phyloP scores from a whole-genome alignment of 192 early-diverging fungal species.

The Pilaira anomala region DNA sequence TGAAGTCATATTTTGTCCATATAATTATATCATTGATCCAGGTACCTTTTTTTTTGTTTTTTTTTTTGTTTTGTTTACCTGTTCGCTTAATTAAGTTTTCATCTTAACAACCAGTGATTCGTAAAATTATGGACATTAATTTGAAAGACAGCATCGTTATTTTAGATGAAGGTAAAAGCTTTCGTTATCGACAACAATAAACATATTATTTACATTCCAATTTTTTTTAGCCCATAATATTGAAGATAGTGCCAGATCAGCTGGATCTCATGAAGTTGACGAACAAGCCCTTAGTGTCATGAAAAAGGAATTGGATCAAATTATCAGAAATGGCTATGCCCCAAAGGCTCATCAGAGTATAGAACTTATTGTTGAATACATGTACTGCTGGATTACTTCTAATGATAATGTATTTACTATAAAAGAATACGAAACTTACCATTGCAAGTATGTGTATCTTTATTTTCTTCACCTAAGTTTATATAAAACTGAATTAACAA shows the following conservation, averaged over 20 bases:
- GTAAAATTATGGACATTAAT: conserved; percentile 46
- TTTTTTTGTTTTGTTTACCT: too few species aligned
- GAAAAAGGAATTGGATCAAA: conserved; percentile 31
- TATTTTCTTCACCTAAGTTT: not conserved
- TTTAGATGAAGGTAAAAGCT: conserved; percentile 49
- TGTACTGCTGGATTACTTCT: conserved; percentile 27
- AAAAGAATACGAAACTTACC: conserved; percentile 23
- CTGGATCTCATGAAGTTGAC: conserved; percentile 49
- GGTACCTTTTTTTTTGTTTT: too few species aligned
- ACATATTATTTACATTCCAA: not conserved
- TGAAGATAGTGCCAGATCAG: conserved; percentile 53
- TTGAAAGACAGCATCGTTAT: conserved; percentile 50
- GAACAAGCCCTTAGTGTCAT: conserved; percentile 35
- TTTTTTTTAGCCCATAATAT: conserved; percentile 50
- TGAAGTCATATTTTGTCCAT: conserved; percentile 62
- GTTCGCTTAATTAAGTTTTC: too few species aligned
- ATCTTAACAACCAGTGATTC: conserved; percentile 37
- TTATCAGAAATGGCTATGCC: conserved; percentile 22
- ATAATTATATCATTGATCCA: conserved; percentile 68
- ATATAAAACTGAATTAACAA: too few species aligned
- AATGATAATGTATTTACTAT: conserved; percentile 9
- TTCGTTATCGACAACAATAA: not conserved
- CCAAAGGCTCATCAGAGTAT: conserved; percentile 14
- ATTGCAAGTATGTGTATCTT: conserved; percentile 18
- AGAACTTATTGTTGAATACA: conserved; percentile 8